Evolutionary conservation across 257 asterid species (phyloP).

Genomic region (Solanum megistacrolobum): DNA sequence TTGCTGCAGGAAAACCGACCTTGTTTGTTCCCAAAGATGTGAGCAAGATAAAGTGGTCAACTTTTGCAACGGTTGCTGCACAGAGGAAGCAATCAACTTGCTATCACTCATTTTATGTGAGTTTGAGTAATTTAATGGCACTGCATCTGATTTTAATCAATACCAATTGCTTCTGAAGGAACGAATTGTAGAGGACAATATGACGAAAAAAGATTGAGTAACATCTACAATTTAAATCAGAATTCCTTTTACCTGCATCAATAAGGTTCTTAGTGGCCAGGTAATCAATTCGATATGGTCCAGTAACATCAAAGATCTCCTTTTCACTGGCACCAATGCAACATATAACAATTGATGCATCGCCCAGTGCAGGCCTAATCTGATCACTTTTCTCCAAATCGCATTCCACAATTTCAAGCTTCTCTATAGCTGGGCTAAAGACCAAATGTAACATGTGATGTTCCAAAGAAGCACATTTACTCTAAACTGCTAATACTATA

Average conservation of each 20-base stretch:
- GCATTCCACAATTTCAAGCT: slow-evolving; percentile 91
- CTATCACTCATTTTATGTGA: neutral
- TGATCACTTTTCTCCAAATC: slow-evolving; percentile 72
- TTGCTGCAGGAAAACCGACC: slow-evolving; percentile 91
- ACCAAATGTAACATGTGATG: slow-evolving; percentile 48
- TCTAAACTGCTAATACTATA: neutral
- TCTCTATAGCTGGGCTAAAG: slow-evolving; percentile 99
- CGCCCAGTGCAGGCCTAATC: slow-evolving; percentile 61
- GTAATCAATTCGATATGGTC: slow-evolving; percentile 86
- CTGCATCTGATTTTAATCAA: neutral
- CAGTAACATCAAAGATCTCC: slow-evolving; percentile 73
- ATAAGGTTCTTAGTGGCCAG: slow-evolving; percentile 80
- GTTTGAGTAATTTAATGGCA: neutral
- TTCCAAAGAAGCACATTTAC: slow-evolving; percentile 14
- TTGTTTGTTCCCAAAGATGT: slow-evolving; percentile 95
- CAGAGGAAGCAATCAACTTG: neutral
- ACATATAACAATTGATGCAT: slow-evolving; percentile 73
- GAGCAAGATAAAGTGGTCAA: slow-evolving; percentile 71
- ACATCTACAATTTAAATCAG: neutral
- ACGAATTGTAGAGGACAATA: neutral
- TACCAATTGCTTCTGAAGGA: neutral
- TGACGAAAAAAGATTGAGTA: neutral
- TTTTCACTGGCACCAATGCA: slow-evolving; percentile 98
- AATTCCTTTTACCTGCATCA: slow-evolving; percentile 59
- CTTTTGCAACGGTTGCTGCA: slow-evolving; percentile 77